A percentile compares a stretch with the other conserved stretches of the same genome.
These are phyloP conservation scores for Fusarium proliferatum DNA, from an alignment of 2,329 filamentous ascomycete genomes.

Conservation along the genomic window DNA sequence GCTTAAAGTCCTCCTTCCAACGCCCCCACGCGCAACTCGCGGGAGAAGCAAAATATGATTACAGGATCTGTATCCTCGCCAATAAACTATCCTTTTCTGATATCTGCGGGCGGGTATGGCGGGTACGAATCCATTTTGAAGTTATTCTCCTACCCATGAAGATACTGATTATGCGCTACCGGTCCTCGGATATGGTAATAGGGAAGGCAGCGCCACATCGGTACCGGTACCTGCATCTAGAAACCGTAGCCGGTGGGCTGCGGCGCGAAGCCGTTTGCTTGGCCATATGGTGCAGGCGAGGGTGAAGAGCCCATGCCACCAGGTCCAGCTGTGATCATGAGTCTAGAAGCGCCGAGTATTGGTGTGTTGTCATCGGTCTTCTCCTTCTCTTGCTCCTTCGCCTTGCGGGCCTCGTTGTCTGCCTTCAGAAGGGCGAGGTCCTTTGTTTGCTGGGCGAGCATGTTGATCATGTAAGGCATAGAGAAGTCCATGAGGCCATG, in stretches of 20 bases:
- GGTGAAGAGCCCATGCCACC: slow-evolving; percentile 56
- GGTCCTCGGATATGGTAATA: slow-evolving; percentile 14
- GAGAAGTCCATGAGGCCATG: slow-evolving; percentile 95
- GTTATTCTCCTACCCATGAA: slow-evolving; percentile 11
- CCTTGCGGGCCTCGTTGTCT: slow-evolving; percentile 95
- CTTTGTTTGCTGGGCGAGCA: slow-evolving; percentile 88
- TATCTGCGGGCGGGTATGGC: neutral
- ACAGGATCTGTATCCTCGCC: slow-evolving; percentile 43
- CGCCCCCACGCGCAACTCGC: slow-evolving; percentile 29
- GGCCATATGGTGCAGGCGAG: slow-evolving; percentile 75
- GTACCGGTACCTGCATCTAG: slow-evolving; percentile 55
- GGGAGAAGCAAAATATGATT: slow-evolving; percentile 45
- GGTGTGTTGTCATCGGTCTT: slow-evolving; percentile 94
- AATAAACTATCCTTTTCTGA: slow-evolving; percentile 38
- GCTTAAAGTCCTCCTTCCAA: slow-evolving; percentile 38
- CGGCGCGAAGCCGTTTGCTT: slow-evolving; percentile 88
- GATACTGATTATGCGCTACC: slow-evolving; percentile 13
- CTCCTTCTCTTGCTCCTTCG: slow-evolving; percentile 75
- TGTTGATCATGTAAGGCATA: slow-evolving; percentile 99
- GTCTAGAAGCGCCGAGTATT: slow-evolving; percentile 85
- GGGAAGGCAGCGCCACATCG: slow-evolving; percentile 44
- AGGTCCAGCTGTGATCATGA: slow-evolving; percentile 97
- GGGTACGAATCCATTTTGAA: slow-evolving; percentile 3
- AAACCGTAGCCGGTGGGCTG: slow-evolving; percentile 84
- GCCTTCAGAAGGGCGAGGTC: slow-evolving; percentile 88